Percentiles rank a stretch among this genome's conserved stretches.
These are phyloP conservation scores for Lachnellula occidentalis DNA, from an alignment of 2,329 filamentous ascomycete genomes.

Conservation along the genomic window DNA sequence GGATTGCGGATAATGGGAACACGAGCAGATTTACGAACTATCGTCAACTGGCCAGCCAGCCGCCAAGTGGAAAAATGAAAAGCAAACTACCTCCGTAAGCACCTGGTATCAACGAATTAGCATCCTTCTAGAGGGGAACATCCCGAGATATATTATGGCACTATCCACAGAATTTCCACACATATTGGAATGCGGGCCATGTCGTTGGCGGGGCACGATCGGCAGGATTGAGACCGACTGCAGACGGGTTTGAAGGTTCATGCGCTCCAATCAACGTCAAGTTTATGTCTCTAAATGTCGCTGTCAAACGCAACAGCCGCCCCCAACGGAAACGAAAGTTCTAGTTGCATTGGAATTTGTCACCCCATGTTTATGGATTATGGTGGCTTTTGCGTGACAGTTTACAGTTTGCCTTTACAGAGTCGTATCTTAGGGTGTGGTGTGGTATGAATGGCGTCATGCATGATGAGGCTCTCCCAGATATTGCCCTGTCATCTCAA, in stretches of 20 bases:
- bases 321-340: background rate
- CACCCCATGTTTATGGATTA: background rate
- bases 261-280: constrained; percentile 13
- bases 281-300: background rate
- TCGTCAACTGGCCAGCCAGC: background rate
- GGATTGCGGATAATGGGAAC: background rate
- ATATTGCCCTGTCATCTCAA: constrained; percentile 2
- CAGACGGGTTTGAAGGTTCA: background rate
- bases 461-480: constrained; percentile 2
- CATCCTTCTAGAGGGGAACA: background rate
- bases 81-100: too few relatives aligned
- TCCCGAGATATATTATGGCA: background rate
- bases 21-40: background rate
- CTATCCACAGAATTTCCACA: background rate
- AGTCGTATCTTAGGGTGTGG: background rate
- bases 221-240: constrained; percentile 5
- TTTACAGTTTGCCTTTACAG: background rate
- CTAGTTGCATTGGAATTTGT: too few relatives aligned
- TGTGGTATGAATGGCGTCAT: background rate
- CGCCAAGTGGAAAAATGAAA: background rate
- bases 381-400: background rate
- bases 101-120: constrained; percentile 1
- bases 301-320: background rate
- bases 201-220: constrained; percentile 4
- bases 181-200: background rate